These are phyloP conservation scores for Anisodus tanguticus DNA, from an alignment of 257 asterid species.

Conservation along the genomic window DNA sequence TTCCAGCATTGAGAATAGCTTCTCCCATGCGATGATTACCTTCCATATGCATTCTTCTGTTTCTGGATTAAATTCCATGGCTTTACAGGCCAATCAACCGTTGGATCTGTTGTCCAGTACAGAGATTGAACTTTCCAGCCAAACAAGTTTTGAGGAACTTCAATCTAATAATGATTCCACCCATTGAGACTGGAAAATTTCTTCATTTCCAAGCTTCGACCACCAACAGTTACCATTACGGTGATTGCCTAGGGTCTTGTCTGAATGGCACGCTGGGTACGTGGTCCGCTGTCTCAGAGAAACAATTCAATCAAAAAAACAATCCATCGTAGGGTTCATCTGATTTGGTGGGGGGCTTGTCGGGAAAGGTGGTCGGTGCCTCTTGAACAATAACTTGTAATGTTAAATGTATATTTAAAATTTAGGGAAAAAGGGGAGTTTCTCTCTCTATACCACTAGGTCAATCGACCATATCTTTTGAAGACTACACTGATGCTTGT, in stretches of 20 bases:
- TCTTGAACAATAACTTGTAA: background rate
- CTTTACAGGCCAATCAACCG: constrained; percentile 2
- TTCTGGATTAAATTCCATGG: background rate
- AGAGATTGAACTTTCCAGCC: background rate
- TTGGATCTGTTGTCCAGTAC: background rate
- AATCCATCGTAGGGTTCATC: background rate
- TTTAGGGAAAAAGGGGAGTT: background rate
- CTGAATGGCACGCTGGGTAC: background rate
- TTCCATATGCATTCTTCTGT: background rate
- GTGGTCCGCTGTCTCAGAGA: background rate
- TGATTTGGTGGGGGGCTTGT: background rate
- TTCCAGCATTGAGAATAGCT: background rate
- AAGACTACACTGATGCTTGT: background rate
- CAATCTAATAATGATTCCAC: background rate
- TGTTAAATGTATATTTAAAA: background rate
- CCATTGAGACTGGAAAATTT: background rate
- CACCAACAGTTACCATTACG: background rate
- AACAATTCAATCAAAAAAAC: background rate
- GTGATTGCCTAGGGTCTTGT: background rate
- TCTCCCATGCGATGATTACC: background rate
- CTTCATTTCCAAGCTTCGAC: background rate
- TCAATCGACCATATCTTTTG: background rate
- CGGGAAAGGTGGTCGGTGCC: background rate
- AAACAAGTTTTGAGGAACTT: constrained; percentile 14
- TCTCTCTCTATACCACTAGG: background rate